Conservation (phyloP, 1,284 basidiomycete species). For the Volvariella surrecta region DNA sequence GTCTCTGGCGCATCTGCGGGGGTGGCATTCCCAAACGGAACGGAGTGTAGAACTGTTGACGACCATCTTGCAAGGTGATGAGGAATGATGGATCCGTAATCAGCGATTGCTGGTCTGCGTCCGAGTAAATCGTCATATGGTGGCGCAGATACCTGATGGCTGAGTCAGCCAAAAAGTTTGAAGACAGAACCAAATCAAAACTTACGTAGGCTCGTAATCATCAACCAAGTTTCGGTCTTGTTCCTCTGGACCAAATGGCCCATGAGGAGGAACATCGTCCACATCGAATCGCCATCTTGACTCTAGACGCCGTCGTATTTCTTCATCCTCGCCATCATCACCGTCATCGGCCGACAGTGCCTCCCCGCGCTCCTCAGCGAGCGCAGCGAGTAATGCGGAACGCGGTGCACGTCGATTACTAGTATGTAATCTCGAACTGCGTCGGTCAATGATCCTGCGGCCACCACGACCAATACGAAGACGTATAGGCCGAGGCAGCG, state of each 20-base stretch:
- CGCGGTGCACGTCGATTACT: conserved; percentile 13
- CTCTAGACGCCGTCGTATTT: conserved; percentile 33
- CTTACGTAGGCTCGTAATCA: conserved; percentile 57
- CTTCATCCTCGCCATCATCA: conserved; percentile 28
- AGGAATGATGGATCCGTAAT: conserved; percentile 25
- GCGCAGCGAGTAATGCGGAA: conserved; percentile 19
- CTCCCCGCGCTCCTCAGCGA: conserved; percentile 15
- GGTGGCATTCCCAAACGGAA: conserved; percentile 33
- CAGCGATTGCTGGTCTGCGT: conserved; percentile 24
- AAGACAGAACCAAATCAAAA: conserved; percentile 8
- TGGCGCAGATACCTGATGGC: conserved; percentile 44
- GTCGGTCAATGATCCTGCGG: conserved; percentile 71
- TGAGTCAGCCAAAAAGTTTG: conserved; percentile 6
- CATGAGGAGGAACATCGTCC: conserved; percentile 50
- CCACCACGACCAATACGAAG: conserved; percentile 78
- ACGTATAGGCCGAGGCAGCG: conserved; percentile 50
- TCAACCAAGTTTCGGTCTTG: conserved; percentile 62
- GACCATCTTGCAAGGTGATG: conserved; percentile 22
- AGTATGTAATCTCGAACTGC: conserved; percentile 27
- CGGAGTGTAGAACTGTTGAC: conserved; percentile 24
- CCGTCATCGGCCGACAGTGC: conserved; percentile 13
- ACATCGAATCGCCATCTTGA: conserved; percentile 67
- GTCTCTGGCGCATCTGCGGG: conserved; percentile 29
- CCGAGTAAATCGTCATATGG: conserved; percentile 37
- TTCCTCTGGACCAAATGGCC: conserved; percentile 56